Base-by-base conservation (phyloP, 306 rosid species). In the Rubus idaeus region DNA sequence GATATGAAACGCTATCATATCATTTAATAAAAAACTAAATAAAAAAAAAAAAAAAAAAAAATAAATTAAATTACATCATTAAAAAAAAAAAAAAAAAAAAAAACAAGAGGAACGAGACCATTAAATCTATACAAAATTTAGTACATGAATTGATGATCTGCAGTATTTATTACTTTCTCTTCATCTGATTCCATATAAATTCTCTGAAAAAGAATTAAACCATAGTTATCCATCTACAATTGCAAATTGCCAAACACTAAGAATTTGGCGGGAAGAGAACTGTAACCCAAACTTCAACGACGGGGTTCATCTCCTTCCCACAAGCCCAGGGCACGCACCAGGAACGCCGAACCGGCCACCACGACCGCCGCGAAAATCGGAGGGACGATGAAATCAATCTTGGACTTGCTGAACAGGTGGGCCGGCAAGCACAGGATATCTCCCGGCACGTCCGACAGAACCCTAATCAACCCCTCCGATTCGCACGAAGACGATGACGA, bases 381-480 rank as follows among this genome's bases (percentile, higher is more conserved):
- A 5, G 93, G 98, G 37, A 91, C 87, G 5, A 89, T 75, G 51
- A 81, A 14, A 77, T 93, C 98, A 46, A 88, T 64, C 44, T 42
- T 61, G 5, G 97, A 87, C 81, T 80, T 87, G 4, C 46, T 10
- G 56, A 93, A 89, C 39, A 86, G 77, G 21, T 75, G 76, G 8
- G 84, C 83, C n/a, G 93, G 91, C 71, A 89, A 76, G 87, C 93
- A 93, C 18, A 89, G 66, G 14, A 88, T 77, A 35, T 92, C 90
- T 16, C 93, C 92, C 16, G 95, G 94, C 20, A 79, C 63, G 46
- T 89, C 97, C 57, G 85, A 60, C 53, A 97, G 97, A 71, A 95
- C 80, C 84, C 97, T 87, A 10, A 95, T 75, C 44, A 66, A 77
- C 2, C 82, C 79, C 26, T 82, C 79, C 14, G 52, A 35, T 16